Evolutionary conservation across 2,329 filamentous ascomycete species (phyloP).

Genomic region (Aspergillus versicolor): DNA sequence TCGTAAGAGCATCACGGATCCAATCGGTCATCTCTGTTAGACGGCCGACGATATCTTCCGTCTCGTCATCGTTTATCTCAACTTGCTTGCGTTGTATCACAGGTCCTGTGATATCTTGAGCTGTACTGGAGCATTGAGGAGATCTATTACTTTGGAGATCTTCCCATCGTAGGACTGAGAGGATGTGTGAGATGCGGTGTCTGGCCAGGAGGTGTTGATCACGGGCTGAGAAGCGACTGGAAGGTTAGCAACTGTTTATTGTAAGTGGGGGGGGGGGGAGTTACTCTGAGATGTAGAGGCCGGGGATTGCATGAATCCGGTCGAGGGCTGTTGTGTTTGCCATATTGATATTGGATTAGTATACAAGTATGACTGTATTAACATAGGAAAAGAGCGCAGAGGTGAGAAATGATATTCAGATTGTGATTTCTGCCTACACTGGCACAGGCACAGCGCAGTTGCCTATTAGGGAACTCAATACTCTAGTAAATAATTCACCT

Average conservation of each 20-base stretch:
- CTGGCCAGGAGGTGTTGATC: neutral
- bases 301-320: neutral
- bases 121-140: neutral
- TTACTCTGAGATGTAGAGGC: conserved; percentile 10
- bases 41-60: neutral
- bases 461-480: neutral
- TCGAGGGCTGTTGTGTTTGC: neutral
- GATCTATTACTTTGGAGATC: neutral
- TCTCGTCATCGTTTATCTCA: conserved; percentile 1
- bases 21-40: neutral
- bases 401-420: neutral
- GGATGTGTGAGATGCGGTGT: conserved; percentile 5
- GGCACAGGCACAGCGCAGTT: neutral
- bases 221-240: neutral
- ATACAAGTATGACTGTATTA: no score
- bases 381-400: no score
- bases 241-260: neutral
- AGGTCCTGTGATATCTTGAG: no score
- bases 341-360: neutral
- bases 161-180: conserved; percentile 3
- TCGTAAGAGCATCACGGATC: neutral
- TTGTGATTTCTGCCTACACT: neutral
- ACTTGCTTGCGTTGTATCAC: neutral
- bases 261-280: neutral
- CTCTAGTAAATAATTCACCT: no score